Base-by-base conservation (phyloP, 1,284 basidiomycete genomes). In the Erythrobasidium hasegawianum region DNA sequence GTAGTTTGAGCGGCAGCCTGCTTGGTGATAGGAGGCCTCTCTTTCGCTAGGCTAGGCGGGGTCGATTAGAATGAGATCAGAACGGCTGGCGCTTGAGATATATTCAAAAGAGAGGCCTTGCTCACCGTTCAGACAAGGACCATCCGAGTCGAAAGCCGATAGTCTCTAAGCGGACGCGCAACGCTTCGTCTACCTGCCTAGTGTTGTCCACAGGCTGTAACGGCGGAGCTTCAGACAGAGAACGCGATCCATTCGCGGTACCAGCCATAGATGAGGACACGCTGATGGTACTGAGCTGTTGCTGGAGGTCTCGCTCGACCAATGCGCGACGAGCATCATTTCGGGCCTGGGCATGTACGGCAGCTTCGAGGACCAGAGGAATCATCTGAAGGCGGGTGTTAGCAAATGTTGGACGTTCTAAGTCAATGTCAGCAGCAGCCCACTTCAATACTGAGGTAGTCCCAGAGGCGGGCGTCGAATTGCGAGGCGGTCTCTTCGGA, bases 331-430 rank as follows among this genome's bases (percentile, higher is more conserved):
- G 47, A 16, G 11, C 11, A 18, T 73, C 59, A 55, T 72, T 2
- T 71, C 72, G 57, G 57, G 66, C 33, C 75, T 77, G 53, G 71
- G 76, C 56, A 72, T 76, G 67, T 75, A 16, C 22, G 4, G 50
- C 57, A 16, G 59, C 65, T n/a, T 65, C 68, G 39, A 65, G 27
- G 20, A 71, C 1, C 83, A 81, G 16, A 87, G 88, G 10, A 88
- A 93, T 2, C 43, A 71, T 73, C 58, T 72, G 74, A 18, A 50
- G 11, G 59, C 8, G 39, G 18, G 29, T 13, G 53, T 2, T 43
- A 67, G 27, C 16, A 39, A 2, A n/a, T n/a, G n/a, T n/a, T 1
- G 24, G 3, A 1, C 14, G 10, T 22, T 10, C 22, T 8, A 40
- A 43, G 10, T 41, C 9, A 18, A 10, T 26, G 7, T n/a, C 26